Evolutionary conservation across 2,329 filamentous ascomycete species (phyloP).

Genomic region (Mycosphaerella sp.): DNA sequence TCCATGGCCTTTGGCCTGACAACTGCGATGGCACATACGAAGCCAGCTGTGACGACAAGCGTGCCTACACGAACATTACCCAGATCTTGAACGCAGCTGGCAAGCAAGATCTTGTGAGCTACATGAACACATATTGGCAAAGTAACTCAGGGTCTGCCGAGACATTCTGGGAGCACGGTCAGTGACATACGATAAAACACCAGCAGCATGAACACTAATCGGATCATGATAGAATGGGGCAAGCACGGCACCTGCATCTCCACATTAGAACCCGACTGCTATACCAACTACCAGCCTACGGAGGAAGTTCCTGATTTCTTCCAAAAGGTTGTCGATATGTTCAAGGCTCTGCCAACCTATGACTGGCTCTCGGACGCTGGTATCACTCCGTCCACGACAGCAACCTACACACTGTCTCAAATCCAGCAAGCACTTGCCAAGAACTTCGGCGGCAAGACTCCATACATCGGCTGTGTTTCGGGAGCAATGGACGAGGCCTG

Average conservation of each 20-base stretch:
- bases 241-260: slow-evolving; percentile 65
- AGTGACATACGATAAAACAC: neutral
- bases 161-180: slow-evolving; percentile 52
- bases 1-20: slow-evolving; percentile 58
- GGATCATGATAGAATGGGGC: slow-evolving; percentile 32
- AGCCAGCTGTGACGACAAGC: slow-evolving; percentile 55
- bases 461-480: slow-evolving; percentile 53
- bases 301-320: slow-evolving; percentile 67
- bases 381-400: slow-evolving; percentile 48
- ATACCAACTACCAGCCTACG: slow-evolving; percentile 50
- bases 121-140: slow-evolving; percentile 69
- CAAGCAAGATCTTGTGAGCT: slow-evolving; percentile 52
- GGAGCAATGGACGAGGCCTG: slow-evolving; percentile 50
- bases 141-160: slow-evolving; percentile 59
- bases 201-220: neutral
- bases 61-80: slow-evolving; percentile 61
- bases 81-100: slow-evolving; percentile 53
- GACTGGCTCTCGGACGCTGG: slow-evolving; percentile 56
- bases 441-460: slow-evolving; percentile 49
- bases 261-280: slow-evolving; percentile 61
- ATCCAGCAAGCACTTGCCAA: slow-evolving; percentile 55
- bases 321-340: slow-evolving; percentile 58
- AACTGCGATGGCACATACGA: slow-evolving; percentile 65
- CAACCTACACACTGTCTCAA: slow-evolving; percentile 54
- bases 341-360: slow-evolving; percentile 62